phyloP scores from a whole-genome alignment of 1,284 basidiomycete genomes.

The Leccinum fallax region DNA sequence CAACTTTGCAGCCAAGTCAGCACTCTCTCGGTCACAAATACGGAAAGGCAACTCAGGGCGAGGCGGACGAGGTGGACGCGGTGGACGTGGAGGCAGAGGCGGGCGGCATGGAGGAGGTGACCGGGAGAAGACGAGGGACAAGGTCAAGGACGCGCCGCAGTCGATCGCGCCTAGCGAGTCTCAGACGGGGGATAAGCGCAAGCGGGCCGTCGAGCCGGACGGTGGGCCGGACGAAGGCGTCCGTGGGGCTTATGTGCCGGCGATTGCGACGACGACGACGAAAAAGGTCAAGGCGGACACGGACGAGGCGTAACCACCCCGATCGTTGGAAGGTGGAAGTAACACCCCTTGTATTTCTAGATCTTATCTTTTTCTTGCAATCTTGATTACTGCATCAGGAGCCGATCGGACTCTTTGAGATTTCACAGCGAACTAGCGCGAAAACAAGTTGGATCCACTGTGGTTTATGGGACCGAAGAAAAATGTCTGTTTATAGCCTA shows the following conservation, averaged over 20 bases:
- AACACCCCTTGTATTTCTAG: slow-evolving; percentile 22
- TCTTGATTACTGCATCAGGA: background rate
- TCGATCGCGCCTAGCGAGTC: slow-evolving; percentile 34
- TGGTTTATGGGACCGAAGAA: background rate
- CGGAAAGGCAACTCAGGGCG: slow-evolving; percentile 30
- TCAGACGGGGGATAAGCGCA: slow-evolving; percentile 67
- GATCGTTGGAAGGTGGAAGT: background rate
- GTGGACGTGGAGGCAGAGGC: slow-evolving; percentile 48
- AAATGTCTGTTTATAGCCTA: background rate
- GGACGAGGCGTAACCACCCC: slow-evolving; percentile 37
- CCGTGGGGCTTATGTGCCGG: slow-evolving; percentile 61
- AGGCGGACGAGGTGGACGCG: slow-evolving; percentile 42
- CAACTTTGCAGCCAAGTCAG: slow-evolving; percentile 59
- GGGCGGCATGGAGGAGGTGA: slow-evolving; percentile 37
- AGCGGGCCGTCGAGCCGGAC: slow-evolving; percentile 73
- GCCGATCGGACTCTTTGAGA: background rate
- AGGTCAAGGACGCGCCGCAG: slow-evolving; percentile 18
- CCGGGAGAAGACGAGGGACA: slow-evolving; percentile 28
- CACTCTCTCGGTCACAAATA: slow-evolving; percentile 40
- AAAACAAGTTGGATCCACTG: background rate
- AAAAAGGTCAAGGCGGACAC: slow-evolving; percentile 59
- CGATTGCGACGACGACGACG: slow-evolving; percentile 42
- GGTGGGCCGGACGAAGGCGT: slow-evolving; percentile 67
- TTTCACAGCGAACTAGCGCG: background rate
- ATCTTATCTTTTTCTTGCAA: background rate